Conservation (phyloP, 306 rosid genomes). For the Castanea crenata region DNA sequence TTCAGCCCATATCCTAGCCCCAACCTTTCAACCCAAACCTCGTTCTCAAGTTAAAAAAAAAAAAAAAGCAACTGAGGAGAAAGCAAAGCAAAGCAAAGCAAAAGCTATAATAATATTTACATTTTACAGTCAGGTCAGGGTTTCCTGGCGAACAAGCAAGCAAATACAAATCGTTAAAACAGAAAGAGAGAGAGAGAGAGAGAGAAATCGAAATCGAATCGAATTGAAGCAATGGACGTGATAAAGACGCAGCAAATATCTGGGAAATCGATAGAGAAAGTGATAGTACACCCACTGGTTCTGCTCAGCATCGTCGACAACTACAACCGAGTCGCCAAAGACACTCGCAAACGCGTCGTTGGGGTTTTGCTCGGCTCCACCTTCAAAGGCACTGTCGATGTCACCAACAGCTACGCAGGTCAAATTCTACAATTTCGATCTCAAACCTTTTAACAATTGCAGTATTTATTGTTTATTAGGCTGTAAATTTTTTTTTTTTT, state of each 20-base stretch:
- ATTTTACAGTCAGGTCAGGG: not conserved
- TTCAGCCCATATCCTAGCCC: too few relatives aligned
- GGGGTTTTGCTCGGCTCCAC: slow-evolving; percentile 86
- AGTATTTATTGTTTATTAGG: not conserved
- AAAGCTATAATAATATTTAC: not conserved
- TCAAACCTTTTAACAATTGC: not conserved
- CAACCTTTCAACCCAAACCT: too few relatives aligned
- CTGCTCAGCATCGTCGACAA: slow-evolving; percentile 90
- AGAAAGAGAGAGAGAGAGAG: not conserved
- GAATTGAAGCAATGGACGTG: slow-evolving; percentile 55
- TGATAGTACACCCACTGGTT: slow-evolving; percentile 80
- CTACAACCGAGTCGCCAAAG: slow-evolving; percentile 83
- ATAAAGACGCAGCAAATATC: slow-evolving; percentile 84
- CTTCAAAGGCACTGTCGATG: slow-evolving; percentile 81
- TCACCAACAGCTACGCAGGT: slow-evolving; percentile 91
- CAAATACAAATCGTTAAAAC: not conserved
- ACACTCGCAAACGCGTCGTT: slow-evolving; percentile 81
- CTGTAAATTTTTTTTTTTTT: not conserved
- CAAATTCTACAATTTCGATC: not conserved
- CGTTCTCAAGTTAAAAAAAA: too few relatives aligned
- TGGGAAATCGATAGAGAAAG: slow-evolving; percentile 68
- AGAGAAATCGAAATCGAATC: not conserved
- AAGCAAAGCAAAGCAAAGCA: not conserved
- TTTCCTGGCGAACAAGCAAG: not conserved
- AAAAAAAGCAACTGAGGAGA: not conserved